A percentile compares a stretch with the other conserved stretches of the same genome.
Conservation (phyloP, 257 asterid species). For the Nemophila menziesii region DNA sequence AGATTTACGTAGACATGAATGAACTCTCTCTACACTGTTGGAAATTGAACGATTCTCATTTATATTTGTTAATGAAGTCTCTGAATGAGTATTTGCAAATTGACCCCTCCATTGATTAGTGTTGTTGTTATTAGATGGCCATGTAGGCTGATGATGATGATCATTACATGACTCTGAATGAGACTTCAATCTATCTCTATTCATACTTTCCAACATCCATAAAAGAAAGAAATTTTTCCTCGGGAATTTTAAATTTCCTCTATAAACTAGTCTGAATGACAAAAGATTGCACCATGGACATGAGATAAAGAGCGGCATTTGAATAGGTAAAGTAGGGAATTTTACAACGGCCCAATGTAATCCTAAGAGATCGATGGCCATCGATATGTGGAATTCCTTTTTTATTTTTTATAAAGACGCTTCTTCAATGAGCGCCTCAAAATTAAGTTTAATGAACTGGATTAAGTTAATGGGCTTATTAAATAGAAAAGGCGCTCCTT, state of each 20-base stretch:
- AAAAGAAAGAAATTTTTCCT: conserved; percentile 8
- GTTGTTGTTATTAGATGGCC: conserved; percentile 2
- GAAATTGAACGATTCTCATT: neutral
- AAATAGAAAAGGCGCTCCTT: too few species aligned
- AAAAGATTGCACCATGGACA: conserved; percentile 12
- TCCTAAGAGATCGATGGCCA: too few species aligned
- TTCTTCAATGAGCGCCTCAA: too few species aligned
- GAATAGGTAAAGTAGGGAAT: conserved; percentile 10
- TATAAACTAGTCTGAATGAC: conserved; percentile 6
- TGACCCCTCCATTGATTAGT: neutral
- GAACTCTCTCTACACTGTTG: too few species aligned
- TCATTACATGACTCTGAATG: neutral
- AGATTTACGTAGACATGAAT: too few species aligned
- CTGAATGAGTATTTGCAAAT: neutral
- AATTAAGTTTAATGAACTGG: too few species aligned
- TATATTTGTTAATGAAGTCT: neutral
- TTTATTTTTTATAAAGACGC: too few species aligned
- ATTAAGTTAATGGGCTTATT: too few species aligned
- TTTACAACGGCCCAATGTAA: conserved; percentile 12
- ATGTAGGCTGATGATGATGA: conserved; percentile 6
- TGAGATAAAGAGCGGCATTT: conserved; percentile 9
- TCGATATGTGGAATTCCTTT: too few species aligned
- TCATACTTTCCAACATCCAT: conserved; percentile 11
- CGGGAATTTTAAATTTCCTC: conserved; percentile 7
- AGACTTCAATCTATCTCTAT: conserved; percentile 5